phyloP scores from a whole-genome alignment of 2,329 filamentous ascomycete species.

The Ophiognomonia clavigignenti-juglandacearum region DNA sequence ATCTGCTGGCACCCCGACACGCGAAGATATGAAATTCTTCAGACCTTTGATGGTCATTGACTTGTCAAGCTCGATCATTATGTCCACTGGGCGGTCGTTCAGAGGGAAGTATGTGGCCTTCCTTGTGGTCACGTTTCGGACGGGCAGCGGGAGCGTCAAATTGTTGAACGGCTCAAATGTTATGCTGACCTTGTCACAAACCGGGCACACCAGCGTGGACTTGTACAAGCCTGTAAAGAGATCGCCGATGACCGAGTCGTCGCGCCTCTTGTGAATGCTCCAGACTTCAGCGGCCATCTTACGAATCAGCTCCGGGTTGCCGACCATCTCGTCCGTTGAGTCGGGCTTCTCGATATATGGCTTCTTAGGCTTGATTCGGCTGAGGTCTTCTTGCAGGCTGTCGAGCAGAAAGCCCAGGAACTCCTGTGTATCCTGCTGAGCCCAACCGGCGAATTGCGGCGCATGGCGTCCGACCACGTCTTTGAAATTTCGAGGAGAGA shows the following conservation, averaged over 20 bases:
- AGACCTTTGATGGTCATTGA: constrained; percentile 63
- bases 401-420: constrained; percentile 94
- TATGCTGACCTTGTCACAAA: constrained; percentile 92
- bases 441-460: constrained; percentile 85
- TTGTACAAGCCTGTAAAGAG: constrained; percentile 98
- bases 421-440: constrained; percentile 95
- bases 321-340: constrained; percentile 92
- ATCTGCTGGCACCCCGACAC: constrained; percentile 59
- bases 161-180: constrained; percentile 98
- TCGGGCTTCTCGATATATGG: constrained; percentile 97
- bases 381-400: constrained; percentile 90
- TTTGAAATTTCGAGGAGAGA: constrained; percentile 80
- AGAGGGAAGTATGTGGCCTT: constrained; percentile 74
- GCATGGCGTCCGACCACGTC: constrained; percentile 73
- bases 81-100: constrained; percentile 61
- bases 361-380: constrained; percentile 89
- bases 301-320: constrained; percentile 72
- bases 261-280: constrained; percentile 85
- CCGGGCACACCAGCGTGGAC: constrained; percentile 88
- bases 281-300: constrained; percentile 85
- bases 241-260: constrained; percentile 93
- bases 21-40: constrained; percentile 65
- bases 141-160: constrained; percentile 81
- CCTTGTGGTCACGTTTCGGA: constrained; percentile 77
- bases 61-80: constrained; percentile 78